Base-by-base conservation (phyloP, 805 yeast species). In the Nakazawaea wickerhamii region DNA sequence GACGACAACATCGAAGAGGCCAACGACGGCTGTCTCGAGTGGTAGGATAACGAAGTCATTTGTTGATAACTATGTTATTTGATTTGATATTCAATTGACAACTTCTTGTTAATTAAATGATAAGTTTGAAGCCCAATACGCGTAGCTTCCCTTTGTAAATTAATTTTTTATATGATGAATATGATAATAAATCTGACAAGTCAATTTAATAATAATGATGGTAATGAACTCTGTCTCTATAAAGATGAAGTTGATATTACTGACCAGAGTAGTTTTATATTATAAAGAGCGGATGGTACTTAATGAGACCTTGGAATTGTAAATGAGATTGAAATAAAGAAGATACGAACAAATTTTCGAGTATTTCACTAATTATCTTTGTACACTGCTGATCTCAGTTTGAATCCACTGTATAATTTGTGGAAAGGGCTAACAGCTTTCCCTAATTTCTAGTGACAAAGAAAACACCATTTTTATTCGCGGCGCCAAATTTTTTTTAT, bases 21-120 rank as follows among this genome's bases (percentile, higher is more conserved):
- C 48, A 76, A 68, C 15, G 84, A 77, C 19, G 75, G 74, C 57
- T 75, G 83, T 63, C 84, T 75, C 30, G 82, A 70, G 50, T 71
- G 77, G 41, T 58, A 57, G 30, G 68, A 43, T 26, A 43, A 38
- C 14, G 46, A 38, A 6, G 42, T 43, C 42, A 38, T 43, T 6
- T 3, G 18, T 31, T 14, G 2, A 17, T 23, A 25, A 14, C 20
- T n/a, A 25, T 17, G 7, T 20, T 20, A 34, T 18, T 10, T 2
- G 19, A 23, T 13, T 30, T 4, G 14, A 6, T 30, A 17, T 15
- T 30, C 18, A 18, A 22, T 26, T 13, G n/a, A 4, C 20, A 21
- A 31, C 19, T 5, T 19, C 30, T 22, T 22, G 13, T 25, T 35
- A 4, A 25, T 5, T 4, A 25, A n/a, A n/a, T n/a, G n/a, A n/a